A percentile compares a stretch with the other conserved stretches of the same genome.
Evolutionary conservation across 1,284 basidiomycete genomes (phyloP).

Genomic region (Cystobasidium slooffiae): DNA sequence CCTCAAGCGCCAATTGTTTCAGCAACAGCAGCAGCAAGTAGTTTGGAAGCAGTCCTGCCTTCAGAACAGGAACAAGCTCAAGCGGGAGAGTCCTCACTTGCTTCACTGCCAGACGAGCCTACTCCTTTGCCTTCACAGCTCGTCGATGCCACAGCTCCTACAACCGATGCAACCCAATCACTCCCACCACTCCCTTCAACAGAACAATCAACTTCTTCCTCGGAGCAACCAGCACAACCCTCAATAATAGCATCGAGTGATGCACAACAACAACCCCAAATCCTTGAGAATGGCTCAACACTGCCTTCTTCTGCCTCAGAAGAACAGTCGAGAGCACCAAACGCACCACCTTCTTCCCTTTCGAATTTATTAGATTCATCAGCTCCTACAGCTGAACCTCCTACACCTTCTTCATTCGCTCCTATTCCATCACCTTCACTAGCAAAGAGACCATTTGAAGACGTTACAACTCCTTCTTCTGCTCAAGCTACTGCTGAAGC

Average conservation of each 20-base stretch:
- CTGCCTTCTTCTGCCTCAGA: neutral
- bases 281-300: conserved; percentile 21
- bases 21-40: neutral
- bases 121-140: conserved; percentile 41
- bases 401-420: neutral
- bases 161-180: conserved; percentile 19
- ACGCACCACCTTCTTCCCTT: conserved; percentile 17
- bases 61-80: neutral
- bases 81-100: conserved; percentile 7
- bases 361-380: conserved; percentile 17
- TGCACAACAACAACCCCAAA: neutral
- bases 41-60: neutral
- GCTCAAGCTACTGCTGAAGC: conserved; percentile 3
- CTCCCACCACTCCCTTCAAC: neutral
- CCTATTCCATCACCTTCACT: conserved; percentile 23
- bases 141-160: conserved; percentile 21
- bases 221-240: no score
- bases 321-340: neutral
- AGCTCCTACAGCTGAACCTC: conserved; percentile 17
- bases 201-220: conserved; percentile 5
- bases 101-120: conserved; percentile 32
- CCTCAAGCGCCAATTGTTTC: neutral
- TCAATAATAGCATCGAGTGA: no score
- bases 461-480: neutral
- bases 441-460: conserved; percentile 39